Conservation (phyloP, 164 flowering plant species). For the Euptelea pleiosperma region DNA sequence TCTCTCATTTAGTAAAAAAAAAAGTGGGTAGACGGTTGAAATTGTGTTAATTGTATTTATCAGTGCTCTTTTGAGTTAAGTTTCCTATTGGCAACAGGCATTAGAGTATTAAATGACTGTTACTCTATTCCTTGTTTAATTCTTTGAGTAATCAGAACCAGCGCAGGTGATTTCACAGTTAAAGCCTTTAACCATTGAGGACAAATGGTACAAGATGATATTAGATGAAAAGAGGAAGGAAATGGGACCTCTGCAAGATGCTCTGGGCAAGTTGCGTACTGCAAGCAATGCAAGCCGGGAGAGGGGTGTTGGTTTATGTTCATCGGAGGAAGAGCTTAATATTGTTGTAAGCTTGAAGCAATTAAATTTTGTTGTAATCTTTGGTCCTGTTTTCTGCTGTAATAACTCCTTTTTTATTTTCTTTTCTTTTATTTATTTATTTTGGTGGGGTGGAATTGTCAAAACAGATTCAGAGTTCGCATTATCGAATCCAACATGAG, state of each 20-base stretch:
- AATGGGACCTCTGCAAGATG: slow-evolving; percentile 75
- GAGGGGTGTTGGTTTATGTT: slow-evolving; percentile 56
- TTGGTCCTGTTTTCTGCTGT: neutral
- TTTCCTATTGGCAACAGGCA: too few species aligned
- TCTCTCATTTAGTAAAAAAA: too few species aligned
- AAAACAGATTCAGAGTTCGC: slow-evolving; percentile 64
- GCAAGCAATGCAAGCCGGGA: slow-evolving; percentile 44
- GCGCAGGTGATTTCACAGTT: slow-evolving; percentile 45
- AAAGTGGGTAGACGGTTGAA: neutral
- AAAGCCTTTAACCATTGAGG: slow-evolving; percentile 47
- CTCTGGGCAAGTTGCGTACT: slow-evolving; percentile 71
- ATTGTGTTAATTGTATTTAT: neutral
- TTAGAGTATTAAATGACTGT: too few species aligned
- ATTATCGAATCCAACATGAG: slow-evolving; percentile 91
- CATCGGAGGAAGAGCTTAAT: slow-evolving; percentile 91
- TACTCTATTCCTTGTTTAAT: too few species aligned
- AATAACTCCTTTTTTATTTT: neutral
- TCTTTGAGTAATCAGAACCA: slow-evolving; percentile 48
- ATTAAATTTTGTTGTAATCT: neutral
- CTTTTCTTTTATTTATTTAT: neutral
- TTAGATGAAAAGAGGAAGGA: slow-evolving; percentile 70
- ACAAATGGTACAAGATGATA: slow-evolving; percentile 35
- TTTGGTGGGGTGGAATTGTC: slow-evolving; percentile 1
- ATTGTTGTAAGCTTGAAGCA: slow-evolving; percentile 48
- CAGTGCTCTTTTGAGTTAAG: too few species aligned